A percentile compares a stretch with the other conserved stretches of the same genome.
phyloP scores from a whole-genome alignment of 1,284 basidiomycete species.

The Takashimella koratensis region DNA sequence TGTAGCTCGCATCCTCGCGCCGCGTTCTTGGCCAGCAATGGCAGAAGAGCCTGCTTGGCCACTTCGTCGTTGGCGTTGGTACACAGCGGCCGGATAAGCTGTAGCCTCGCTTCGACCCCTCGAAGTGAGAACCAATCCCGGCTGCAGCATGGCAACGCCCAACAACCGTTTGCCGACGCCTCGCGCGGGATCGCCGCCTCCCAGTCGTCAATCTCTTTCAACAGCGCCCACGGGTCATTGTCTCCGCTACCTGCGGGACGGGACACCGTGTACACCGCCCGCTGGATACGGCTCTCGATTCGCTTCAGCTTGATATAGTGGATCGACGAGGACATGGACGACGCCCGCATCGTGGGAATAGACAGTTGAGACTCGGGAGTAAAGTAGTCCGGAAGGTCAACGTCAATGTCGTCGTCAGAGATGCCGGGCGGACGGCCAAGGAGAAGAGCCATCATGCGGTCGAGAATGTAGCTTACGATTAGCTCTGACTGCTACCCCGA shows the following conservation, averaged over 20 bases:
- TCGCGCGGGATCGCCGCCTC: conserved; percentile 15
- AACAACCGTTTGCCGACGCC: conserved; percentile 3
- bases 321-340: conserved; percentile 18
- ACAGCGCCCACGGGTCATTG: conserved; percentile 8
- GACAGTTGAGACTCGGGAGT: not conserved
- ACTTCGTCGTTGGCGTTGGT: conserved; percentile 3
- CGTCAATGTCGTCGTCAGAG: conserved; percentile 24
- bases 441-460: conserved; percentile 18
- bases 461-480: conserved; percentile 15
- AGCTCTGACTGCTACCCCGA: not conserved
- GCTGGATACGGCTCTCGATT: conserved; percentile 24
- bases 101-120: conserved; percentile 19
- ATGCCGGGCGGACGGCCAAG: conserved; percentile 21
- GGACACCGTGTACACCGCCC: conserved; percentile 13
- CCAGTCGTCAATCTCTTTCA: conserved; percentile 15
- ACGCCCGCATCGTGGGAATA: conserved; percentile 1
- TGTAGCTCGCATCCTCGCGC: conserved; percentile 22
- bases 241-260: not conserved
- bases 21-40: conserved; percentile 14
- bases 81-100: conserved; percentile 18
- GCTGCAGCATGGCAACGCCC: conserved; percentile 13
- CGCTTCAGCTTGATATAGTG: conserved; percentile 24
- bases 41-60: conserved; percentile 6
- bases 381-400: conserved; percentile 11
- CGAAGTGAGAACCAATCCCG: conserved; percentile 21